Conservation (phyloP, 805 yeast species). For the Yamadazyma ubonensis region DNA sequence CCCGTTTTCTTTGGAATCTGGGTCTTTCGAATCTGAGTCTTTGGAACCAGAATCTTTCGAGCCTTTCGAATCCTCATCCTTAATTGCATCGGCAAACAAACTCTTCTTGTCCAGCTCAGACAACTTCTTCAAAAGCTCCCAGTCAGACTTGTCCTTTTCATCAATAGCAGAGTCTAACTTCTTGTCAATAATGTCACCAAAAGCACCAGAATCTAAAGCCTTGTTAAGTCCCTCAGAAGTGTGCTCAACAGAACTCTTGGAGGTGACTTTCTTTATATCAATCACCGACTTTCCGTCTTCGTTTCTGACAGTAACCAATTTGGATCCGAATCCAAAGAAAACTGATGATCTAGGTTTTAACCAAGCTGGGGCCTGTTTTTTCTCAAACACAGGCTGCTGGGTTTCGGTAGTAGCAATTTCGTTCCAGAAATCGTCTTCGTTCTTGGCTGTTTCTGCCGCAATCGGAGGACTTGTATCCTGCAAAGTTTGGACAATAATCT, state of each 20-base stretch:
- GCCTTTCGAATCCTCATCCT: no score
- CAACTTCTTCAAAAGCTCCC: constrained; percentile 59
- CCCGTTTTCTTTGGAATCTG: constrained; percentile 9
- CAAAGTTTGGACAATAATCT: constrained; percentile 73
- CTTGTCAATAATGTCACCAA: constrained; percentile 52
- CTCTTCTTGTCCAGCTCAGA: constrained; percentile 49
- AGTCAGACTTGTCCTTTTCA: constrained; percentile 53
- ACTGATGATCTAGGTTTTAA: constrained; percentile 70
- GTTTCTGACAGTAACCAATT: constrained; percentile 57
- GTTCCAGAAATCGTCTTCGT: constrained; percentile 83
- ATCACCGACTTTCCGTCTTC: constrained; percentile 42
- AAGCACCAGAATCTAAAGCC: constrained; percentile 59
- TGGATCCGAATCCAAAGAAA: constrained; percentile 92
- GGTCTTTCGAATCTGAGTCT: no score
- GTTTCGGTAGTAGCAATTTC: constrained; percentile 65
- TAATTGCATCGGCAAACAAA: constrained; percentile 37
- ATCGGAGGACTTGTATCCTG: constrained; percentile 78
- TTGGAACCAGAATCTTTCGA: no score
- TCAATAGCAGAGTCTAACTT: constrained; percentile 43
- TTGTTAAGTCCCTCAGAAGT: constrained; percentile 45
- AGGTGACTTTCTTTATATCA: constrained; percentile 41
- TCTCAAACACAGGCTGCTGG: constrained; percentile 68
- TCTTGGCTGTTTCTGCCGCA: constrained; percentile 37
- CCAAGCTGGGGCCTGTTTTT: constrained; percentile 89
- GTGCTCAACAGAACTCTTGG: constrained; percentile 33